Evolutionary conservation across 202 grass and related monocot species (phyloP).

Genomic region (Schoenoplectus triqueter): DNA sequence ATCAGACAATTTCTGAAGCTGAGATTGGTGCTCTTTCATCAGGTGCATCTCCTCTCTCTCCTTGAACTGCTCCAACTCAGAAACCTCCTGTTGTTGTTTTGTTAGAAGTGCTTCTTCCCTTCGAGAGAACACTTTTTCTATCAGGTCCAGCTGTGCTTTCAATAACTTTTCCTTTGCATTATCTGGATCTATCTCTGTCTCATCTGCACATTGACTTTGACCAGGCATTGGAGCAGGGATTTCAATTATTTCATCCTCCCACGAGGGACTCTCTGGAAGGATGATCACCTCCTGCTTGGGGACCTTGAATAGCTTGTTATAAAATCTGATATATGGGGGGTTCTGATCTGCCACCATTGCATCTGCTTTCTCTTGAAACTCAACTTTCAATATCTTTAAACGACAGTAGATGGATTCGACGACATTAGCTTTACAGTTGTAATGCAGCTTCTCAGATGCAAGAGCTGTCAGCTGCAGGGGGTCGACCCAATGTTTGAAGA

Average conservation of each 20-base stretch:
- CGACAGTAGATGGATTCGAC: slow-evolving; percentile 63
- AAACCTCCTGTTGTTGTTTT: slow-evolving; percentile 57
- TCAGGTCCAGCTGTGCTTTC: slow-evolving; percentile 59
- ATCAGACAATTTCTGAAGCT: slow-evolving; percentile 50
- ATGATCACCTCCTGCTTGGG: slow-evolving; percentile 30
- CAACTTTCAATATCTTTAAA: slow-evolving; percentile 73
- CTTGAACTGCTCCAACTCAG: slow-evolving; percentile 52
- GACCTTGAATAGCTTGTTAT: slow-evolving; percentile 35
- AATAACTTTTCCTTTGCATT: slow-evolving; percentile 44
- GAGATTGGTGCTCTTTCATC: slow-evolving; percentile 47
- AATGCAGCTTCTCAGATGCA: slow-evolving; percentile 70
- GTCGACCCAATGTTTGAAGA: slow-evolving; percentile 78
- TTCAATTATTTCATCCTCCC: slow-evolving; percentile 23
- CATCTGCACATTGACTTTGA: slow-evolving; percentile 10
- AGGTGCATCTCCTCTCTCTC: slow-evolving; percentile 53
- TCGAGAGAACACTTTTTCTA: slow-evolving; percentile 59
- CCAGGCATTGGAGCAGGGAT: not conserved
- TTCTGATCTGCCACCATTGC: slow-evolving; percentile 27
- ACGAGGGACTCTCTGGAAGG: slow-evolving; percentile 21
- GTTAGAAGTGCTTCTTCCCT: slow-evolving; percentile 58
- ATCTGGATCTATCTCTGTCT: not conserved
- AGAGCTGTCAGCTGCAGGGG: slow-evolving; percentile 58
- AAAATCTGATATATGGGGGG: slow-evolving; percentile 1
- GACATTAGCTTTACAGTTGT: slow-evolving; percentile 62
- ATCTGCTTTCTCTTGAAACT: slow-evolving; percentile 57